Base-by-base conservation (phyloP, 2,329 filamentous ascomycete genomes). In the Hymenoscyphus infarciens region DNA sequence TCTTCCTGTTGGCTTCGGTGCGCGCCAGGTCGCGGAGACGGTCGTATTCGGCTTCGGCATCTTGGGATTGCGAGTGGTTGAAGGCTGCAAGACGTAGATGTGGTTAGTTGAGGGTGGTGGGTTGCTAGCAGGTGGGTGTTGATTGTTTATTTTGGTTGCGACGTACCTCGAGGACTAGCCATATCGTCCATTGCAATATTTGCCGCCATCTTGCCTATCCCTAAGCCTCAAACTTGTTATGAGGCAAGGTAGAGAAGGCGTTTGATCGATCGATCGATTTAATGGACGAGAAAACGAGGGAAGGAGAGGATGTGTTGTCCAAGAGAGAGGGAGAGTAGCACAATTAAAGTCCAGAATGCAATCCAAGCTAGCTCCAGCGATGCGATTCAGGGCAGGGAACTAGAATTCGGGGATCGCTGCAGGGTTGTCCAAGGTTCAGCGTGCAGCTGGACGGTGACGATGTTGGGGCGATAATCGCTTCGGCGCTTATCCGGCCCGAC, bases 31-130 rank as follows among this genome's bases (percentile, higher is more conserved):
- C 87, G 72, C 95, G 91, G 54, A 98, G 84, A 60, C 91, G 90
- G 75, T 98, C 93, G 77, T 98, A 98, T 79, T 98, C 93, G 69
- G 83, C 86, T 80, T 98, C 93, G 61, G 86, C 81, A 63, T 87
- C 83, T 69, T 80, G 79, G 73, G 84, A 85, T 69, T 87, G 81
- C 63, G 82, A 82, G 75, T 92, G 88, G 77, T 88, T 91, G 80
- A 94, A 91, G 76, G 89, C 91, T 93, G 74, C 45, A 10, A n/a
- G 39, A 59, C 42, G 42, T 39, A 42, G 58, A 27, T 29, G 33
- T 31, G 33, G 33, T 35, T 35, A 35, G 33, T 35, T 13, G 33
- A 13, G 33, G 33, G 8, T 11, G 2, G 33, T 3, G 33, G 33
- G 1, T 35, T 33, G 31, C n/a, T n/a, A n/a, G n/a, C n/a, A n/a